These are phyloP conservation scores for Heterobasidion occidentale DNA, from an alignment of 1,284 basidiomycete species.

Conservation along the genomic window DNA sequence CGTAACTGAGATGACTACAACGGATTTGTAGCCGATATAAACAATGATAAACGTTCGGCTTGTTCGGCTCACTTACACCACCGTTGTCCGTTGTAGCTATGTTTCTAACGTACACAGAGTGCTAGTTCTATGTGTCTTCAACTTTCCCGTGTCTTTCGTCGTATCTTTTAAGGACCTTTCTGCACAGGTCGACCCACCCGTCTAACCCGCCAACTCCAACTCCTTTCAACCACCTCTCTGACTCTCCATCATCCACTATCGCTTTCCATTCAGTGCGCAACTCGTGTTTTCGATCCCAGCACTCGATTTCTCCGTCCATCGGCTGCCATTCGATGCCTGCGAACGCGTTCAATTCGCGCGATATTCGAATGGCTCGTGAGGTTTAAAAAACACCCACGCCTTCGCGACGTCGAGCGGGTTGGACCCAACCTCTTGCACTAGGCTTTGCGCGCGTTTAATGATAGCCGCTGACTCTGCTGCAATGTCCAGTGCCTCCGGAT, in stretches of 20 bases:
- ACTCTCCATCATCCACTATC: slow-evolving; percentile 46
- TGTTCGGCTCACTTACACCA: too few species aligned
- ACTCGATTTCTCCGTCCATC: slow-evolving; percentile 47
- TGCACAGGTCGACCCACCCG: slow-evolving; percentile 60
- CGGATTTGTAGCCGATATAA: too few species aligned
- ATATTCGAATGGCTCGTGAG: slow-evolving; percentile 56
- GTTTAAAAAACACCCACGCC: slow-evolving; percentile 45
- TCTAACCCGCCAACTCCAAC: slow-evolving; percentile 45
- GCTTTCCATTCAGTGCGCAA: slow-evolving; percentile 52
- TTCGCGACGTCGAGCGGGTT: slow-evolving; percentile 35
- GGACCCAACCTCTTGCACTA: slow-evolving; percentile 15
- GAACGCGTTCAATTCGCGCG: slow-evolving; percentile 49
- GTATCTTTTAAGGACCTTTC: slow-evolving; percentile 34
- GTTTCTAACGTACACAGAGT: too few species aligned
- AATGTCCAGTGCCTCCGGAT: slow-evolving; percentile 40
- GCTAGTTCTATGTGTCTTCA: too few species aligned
- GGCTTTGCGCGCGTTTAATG: slow-evolving; percentile 36
- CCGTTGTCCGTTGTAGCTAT: too few species aligned
- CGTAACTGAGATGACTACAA: too few species aligned
- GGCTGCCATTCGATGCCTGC: slow-evolving; percentile 30
- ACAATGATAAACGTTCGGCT: too few species aligned
- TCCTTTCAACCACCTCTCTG: slow-evolving; percentile 50
- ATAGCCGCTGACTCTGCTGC: slow-evolving; percentile 38
- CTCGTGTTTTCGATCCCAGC: slow-evolving; percentile 41
- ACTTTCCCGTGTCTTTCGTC: slow-evolving; percentile 5